phyloP scores from a whole-genome alignment of 1,284 basidiomycete species.

The Pulveroboletus sp. region DNA sequence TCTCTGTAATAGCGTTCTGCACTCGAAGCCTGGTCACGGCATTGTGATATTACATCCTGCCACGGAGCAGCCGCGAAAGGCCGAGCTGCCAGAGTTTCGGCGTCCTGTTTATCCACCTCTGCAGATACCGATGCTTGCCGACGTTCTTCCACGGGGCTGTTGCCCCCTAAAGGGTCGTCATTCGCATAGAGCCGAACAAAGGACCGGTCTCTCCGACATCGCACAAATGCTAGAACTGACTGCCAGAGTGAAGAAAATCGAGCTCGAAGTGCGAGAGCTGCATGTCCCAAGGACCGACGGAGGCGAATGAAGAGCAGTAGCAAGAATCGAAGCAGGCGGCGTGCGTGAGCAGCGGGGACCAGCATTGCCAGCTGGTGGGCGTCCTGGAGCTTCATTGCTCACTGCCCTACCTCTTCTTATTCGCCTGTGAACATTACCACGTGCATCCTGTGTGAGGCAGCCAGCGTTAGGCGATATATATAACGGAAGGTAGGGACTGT shows the following conservation, averaged over 20 bases:
- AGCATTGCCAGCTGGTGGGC: neutral
- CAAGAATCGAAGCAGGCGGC: no score
- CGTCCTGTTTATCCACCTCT: neutral
- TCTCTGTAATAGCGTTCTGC: no score
- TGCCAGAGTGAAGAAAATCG: slow-evolving; percentile 9
- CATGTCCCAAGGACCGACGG: neutral
- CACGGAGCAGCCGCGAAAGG: neutral
- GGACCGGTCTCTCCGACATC: neutral
- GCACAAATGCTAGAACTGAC: neutral
- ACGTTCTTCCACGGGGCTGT: neutral
- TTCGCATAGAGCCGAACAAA: neutral
- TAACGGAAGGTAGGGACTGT: no score
- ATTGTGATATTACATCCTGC: neutral
- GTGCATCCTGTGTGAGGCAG: no score
- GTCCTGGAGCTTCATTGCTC: no score
- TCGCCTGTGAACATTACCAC: neutral
- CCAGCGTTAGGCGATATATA: no score
- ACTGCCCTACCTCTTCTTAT: no score
- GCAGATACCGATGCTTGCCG: neutral
- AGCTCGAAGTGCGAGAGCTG: slow-evolving; percentile 2
- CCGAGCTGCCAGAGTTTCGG: neutral
- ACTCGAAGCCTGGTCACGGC: no score
- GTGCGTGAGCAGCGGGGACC: no score
- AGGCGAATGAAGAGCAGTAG: slow-evolving; percentile 1
- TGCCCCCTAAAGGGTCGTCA: neutral